Percentiles rank a stretch among this genome's conserved stretches.
phyloP scores from a whole-genome alignment of 2,329 filamentous ascomycete species.

The Geoglossum cookeanum region DNA sequence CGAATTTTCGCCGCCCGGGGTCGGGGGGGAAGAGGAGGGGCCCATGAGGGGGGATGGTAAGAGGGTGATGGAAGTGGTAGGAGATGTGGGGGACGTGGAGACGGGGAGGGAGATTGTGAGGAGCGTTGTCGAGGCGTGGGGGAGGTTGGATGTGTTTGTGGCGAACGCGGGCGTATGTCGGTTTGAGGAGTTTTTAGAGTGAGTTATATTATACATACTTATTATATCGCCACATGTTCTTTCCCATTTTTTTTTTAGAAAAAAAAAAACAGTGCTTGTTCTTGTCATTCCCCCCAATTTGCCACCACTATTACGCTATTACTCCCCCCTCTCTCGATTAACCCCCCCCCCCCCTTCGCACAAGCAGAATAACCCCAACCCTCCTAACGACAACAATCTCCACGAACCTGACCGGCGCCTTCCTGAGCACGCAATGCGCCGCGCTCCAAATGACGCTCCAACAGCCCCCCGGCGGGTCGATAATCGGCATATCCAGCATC shows the following conservation, averaged over 20 bases:
- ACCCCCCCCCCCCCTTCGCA: neutral
- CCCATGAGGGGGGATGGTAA: neutral
- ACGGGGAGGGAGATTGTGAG: constrained; percentile 51
- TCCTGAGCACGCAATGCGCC: constrained; percentile 70
- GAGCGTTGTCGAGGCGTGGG: constrained; percentile 33
- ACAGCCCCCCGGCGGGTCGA: constrained; percentile 48
- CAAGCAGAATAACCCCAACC: constrained; percentile 38
- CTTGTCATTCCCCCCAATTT: neutral
- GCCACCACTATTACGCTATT: too few species aligned
- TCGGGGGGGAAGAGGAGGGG: too few species aligned
- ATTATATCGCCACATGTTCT: neutral
- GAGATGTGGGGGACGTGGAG: constrained; percentile 58
- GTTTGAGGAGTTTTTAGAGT: constrained; percentile 72
- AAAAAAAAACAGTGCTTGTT: neutral
- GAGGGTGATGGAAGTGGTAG: constrained; percentile 43
- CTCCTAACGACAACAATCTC: constrained; percentile 53
- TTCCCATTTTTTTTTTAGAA: neutral
- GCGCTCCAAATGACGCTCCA: constrained; percentile 58
- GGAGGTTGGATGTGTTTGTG: constrained; percentile 55
- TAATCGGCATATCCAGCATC: constrained; percentile 59
- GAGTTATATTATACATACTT: constrained; percentile 11
- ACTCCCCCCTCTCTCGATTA: neutral
- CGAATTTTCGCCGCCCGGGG: neutral
- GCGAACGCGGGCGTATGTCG: constrained; percentile 78
- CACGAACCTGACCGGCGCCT: constrained; percentile 76